Base-by-base conservation (phyloP, 192 early-diverging fungal genomes). In the Coemansia sp. region DNA sequence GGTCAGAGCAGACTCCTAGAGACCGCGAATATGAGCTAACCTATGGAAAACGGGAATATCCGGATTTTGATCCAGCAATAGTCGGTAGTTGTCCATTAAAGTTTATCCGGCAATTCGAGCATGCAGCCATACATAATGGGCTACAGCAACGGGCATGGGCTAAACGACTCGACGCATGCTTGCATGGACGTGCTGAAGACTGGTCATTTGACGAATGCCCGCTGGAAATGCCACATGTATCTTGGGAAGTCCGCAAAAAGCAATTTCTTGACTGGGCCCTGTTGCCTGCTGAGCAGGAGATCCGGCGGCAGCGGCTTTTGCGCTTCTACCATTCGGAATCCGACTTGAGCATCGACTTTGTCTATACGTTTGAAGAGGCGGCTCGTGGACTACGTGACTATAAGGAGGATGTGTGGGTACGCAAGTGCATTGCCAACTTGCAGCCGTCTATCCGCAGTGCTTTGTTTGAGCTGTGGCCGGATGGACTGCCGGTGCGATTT, bases 191-290 rank as follows among this genome's bases (percentile, higher is more conserved):
- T 1, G 68, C 68, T 13, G 74, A 63, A 43, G 74, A 78, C 68
- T 78, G 74, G 74, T 68, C 74, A 23, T 78, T 78, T 35, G 74
- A 67, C 33, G 74, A 78, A 51, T 54, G 64, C 11, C 74, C 74
- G 39, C 38, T 78, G 5, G 74, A 78, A 28, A 23, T 62, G 10
- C 44, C 63, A 0, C 58, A 59, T 4, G 15, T 16, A 3, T 66
- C 68, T 46, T 78, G 74, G 74, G 74, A 78, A 15, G 45, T 44
- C 10, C 68, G 74, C 35, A 70, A 71, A 35, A 33, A 57, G 10
- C 74, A 70, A 64, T 78, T 78, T 31, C 68, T 78, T 7, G 74
- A 78, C 64, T 78, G 74, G 74, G 74, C 67, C 12, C 50, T 78
- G 33, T 53, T 78, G 6, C 74, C 74, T 1, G 74, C 74, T 1